phyloP scores from a whole-genome alignment of 257 asterid genomes.

The Phtheirospermum japonicum region DNA sequence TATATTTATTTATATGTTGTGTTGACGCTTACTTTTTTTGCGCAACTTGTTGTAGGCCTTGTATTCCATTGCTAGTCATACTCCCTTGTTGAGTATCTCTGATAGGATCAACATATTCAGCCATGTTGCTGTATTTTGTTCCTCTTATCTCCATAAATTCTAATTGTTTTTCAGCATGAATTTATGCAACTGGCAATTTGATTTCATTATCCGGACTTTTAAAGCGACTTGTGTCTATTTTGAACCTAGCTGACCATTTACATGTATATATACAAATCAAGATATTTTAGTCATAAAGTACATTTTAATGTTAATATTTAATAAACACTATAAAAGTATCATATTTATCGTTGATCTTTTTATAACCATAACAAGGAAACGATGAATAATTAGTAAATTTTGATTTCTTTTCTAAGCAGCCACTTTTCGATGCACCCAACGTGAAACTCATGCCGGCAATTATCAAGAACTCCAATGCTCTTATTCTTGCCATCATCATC shows the following conservation, averaged over 20 bases:
- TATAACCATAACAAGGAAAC: too few relatives aligned
- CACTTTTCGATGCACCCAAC: background rate
- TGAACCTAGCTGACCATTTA: too few relatives aligned
- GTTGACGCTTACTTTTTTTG: background rate
- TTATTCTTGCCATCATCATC: background rate
- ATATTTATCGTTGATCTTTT: too few relatives aligned
- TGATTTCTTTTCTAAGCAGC: too few relatives aligned
- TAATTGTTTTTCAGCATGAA: background rate
- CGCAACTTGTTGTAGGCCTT: slow-evolving; percentile 6
- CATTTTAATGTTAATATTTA: too few relatives aligned
- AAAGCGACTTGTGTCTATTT: background rate
- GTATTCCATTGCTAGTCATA: background rate
- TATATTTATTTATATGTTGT: background rate
- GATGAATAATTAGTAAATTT: too few relatives aligned
- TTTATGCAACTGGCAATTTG: background rate
- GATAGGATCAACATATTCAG: background rate
- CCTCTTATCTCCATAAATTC: background rate
- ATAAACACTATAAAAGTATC: too few relatives aligned
- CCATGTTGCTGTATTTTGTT: background rate
- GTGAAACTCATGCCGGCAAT: background rate
- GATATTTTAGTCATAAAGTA: too few relatives aligned
- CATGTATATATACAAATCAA: too few relatives aligned
- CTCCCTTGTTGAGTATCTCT: background rate
- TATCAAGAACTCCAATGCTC: background rate
- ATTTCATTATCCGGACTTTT: background rate